These are phyloP conservation scores for Carex kokanica DNA, from an alignment of 176 grass and related monocot genomes.

Conservation along the genomic window DNA sequence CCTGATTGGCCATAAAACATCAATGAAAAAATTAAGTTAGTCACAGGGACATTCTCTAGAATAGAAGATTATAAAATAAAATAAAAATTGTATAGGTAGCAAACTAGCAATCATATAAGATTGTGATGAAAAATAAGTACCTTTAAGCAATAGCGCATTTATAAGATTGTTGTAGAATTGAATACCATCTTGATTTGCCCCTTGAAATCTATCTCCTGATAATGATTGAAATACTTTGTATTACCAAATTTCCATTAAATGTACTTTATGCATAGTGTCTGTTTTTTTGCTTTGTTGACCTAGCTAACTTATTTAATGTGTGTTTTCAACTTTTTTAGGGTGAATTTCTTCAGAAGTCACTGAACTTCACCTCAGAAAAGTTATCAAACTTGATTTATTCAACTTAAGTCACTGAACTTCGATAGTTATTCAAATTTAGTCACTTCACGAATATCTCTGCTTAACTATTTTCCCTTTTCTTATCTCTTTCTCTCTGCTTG, in stretches of 20 bases:
- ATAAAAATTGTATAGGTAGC: background rate
- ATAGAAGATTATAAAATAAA: background rate
- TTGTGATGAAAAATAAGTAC: conserved; percentile 21
- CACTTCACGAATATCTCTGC: background rate
- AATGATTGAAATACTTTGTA: background rate
- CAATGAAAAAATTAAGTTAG: background rate
- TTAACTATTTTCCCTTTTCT: no score
- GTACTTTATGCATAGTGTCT: background rate
- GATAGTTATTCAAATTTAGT: background rate
- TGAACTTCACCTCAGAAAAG: no score
- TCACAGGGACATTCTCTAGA: background rate
- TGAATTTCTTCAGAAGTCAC: background rate
- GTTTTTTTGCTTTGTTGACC: background rate
- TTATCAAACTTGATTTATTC: no score
- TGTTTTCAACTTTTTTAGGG: background rate
- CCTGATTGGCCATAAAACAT: conserved; percentile 26
- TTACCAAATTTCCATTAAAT: background rate
- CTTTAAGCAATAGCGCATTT: conserved; percentile 48
- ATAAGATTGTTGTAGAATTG: conserved; percentile 62
- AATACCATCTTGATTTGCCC: conserved; percentile 39
- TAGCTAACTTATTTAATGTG: background rate
- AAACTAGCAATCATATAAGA: background rate
- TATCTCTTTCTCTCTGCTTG: no score
- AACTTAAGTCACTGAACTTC: no score
- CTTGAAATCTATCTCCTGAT: conserved; percentile 50